These are phyloP conservation scores for Coemansia sp. DNA, from an alignment of 192 early-diverging fungal genomes.

Conservation along the genomic window DNA sequence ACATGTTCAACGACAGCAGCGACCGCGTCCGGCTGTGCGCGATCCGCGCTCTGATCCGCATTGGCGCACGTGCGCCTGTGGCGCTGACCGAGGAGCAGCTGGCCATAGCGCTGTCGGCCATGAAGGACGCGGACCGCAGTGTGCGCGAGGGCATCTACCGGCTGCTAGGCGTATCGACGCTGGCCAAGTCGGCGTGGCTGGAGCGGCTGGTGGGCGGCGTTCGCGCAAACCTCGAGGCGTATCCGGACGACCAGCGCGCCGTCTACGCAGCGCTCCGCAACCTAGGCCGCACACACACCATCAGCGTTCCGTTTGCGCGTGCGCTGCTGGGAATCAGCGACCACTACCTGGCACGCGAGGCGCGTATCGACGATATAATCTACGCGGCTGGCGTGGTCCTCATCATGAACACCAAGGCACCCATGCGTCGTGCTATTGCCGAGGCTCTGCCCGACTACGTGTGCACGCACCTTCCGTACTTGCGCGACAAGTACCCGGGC, in stretches of 20 bases:
- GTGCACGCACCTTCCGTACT: constrained; percentile 72
- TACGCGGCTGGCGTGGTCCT: constrained; percentile 77
- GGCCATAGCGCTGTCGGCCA: constrained; percentile 65
- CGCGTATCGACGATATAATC: constrained; percentile 62
- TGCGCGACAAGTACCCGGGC: constrained; percentile 64
- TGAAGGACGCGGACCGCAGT: constrained; percentile 70
- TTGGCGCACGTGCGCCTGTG: constrained; percentile 62
- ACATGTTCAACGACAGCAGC: constrained; percentile 98
- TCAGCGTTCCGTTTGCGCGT: constrained; percentile 53
- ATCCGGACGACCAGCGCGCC: constrained; percentile 67
- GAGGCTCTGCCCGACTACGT: constrained; percentile 69
- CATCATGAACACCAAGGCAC: constrained; percentile 70
- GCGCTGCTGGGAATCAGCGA: constrained; percentile 64
- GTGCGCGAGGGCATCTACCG: constrained; percentile 74
- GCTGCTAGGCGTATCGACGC: constrained; percentile 63
- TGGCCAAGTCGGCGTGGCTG: constrained; percentile 46
- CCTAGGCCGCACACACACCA: constrained; percentile 63
- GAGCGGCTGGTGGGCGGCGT: constrained; percentile 61
- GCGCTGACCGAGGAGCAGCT: constrained; percentile 73
- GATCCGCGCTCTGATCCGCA: constrained; percentile 69
- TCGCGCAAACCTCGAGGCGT: constrained; percentile 61
- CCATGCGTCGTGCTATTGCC: constrained; percentile 54
- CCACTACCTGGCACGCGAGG: constrained; percentile 69
- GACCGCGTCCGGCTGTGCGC: constrained; percentile 80
- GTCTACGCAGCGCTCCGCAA: constrained; percentile 67